Evolutionary conservation across 495 filamentous ascomycete species (phyloP).

Genomic region (Thermochaetoides thermophila): DNA sequence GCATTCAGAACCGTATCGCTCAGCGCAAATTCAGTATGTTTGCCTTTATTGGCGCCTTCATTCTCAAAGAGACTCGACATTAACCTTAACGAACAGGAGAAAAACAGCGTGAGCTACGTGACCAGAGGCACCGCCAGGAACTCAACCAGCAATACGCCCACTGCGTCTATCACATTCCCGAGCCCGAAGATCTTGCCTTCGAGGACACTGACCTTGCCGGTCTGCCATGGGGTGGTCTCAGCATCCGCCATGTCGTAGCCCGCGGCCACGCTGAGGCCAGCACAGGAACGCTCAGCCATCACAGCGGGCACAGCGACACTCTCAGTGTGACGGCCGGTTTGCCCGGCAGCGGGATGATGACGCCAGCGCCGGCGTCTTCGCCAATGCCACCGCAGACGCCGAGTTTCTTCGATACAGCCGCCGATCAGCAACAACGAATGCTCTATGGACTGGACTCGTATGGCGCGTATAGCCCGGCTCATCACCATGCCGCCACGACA

Average conservation of each 20-base stretch:
- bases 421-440: too few relatives aligned
- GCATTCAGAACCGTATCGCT: slow-evolving; percentile 46
- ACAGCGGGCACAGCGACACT: not conserved
- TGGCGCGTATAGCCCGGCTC: too few relatives aligned
- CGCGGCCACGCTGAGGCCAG: slow-evolving; percentile 35
- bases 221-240: slow-evolving; percentile 49
- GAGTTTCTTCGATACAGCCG: too few relatives aligned
- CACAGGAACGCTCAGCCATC: not conserved
- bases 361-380: too few relatives aligned
- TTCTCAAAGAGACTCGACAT: too few relatives aligned
- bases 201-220: slow-evolving; percentile 37
- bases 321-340: too few relatives aligned
- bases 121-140: slow-evolving; percentile 39
- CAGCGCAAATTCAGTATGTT: slow-evolving; percentile 45
- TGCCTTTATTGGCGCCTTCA: not conserved
- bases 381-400: too few relatives aligned
- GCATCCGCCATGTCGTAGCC: slow-evolving; percentile 38
- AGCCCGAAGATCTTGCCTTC: slow-evolving; percentile 29
- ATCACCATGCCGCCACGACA: too few relatives aligned
- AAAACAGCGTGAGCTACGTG: slow-evolving; percentile 42
- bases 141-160: slow-evolving; percentile 41
- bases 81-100: slow-evolving; percentile 32
- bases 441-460: too few relatives aligned
- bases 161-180: slow-evolving; percentile 39
- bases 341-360: too few relatives aligned